These are phyloP conservation scores for Neurospora sp. DNA, from an alignment of 495 filamentous ascomycete genomes.

Conservation along the genomic window DNA sequence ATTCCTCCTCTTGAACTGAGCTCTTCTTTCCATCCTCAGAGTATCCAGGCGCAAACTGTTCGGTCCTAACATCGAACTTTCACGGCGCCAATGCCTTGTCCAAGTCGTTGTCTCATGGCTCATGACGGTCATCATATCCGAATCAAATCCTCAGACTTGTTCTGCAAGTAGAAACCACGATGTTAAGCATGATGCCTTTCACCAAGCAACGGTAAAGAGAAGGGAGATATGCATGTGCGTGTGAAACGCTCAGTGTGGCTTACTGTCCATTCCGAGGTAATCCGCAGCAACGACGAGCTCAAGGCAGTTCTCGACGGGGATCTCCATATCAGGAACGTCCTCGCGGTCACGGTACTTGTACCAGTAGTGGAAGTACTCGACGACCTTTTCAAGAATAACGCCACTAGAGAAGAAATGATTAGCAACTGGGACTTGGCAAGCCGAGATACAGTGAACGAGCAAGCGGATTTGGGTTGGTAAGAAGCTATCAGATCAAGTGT, in stretches of 20 bases:
- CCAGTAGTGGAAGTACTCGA: constrained; percentile 85
- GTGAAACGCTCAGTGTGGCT: constrained; percentile 3
- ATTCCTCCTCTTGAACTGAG: not conserved
- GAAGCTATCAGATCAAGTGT: constrained; percentile 50
- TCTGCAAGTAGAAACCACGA: constrained; percentile 9
- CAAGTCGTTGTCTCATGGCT: not conserved
- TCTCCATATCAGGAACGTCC: constrained; percentile 86
- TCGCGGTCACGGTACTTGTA: constrained; percentile 65
- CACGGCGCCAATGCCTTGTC: not conserved
- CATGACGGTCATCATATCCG: not conserved
- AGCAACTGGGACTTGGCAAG: not conserved
- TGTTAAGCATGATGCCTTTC: not conserved
- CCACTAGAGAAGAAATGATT: constrained; percentile 41
- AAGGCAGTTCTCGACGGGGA: constrained; percentile 76
- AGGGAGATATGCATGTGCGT: not conserved
- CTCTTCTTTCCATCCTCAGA: not conserved
- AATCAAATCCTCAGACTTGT: not conserved
- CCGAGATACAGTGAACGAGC: not conserved
- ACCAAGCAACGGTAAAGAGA: not conserved
- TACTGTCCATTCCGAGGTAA: constrained; percentile 48
- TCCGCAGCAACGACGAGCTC: constrained; percentile 89
- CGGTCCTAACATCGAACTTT: not conserved
- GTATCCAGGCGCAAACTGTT: not conserved
- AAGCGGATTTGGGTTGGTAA: not conserved
- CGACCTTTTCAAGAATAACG: constrained; percentile 77